Conservation (phyloP, 2,329 filamentous ascomycete species). For the Cucurbitaria berberidis region DNA sequence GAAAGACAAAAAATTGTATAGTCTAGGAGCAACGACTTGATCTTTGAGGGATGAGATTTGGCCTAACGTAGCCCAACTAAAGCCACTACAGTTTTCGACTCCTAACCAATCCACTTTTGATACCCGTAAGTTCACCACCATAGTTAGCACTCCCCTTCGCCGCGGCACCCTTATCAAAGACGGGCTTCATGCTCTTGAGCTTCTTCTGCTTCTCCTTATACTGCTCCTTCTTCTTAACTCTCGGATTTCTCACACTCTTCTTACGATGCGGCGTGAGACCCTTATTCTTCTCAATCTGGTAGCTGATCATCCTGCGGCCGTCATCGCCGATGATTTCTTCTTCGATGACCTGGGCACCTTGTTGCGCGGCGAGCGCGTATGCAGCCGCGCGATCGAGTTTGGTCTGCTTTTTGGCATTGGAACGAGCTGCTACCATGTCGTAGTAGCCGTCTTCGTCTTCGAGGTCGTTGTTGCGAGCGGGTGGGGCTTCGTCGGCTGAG, state of each 20-base stretch:
- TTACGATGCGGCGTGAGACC: conserved; percentile 85
- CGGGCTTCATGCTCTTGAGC: conserved; percentile 80
- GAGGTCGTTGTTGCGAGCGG: conserved; percentile 48
- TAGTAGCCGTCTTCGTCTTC: conserved; percentile 79
- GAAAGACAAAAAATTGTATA: neutral
- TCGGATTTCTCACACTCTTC: conserved; percentile 93
- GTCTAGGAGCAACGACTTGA: neutral
- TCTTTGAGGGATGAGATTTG: neutral
- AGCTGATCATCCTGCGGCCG: conserved; percentile 90
- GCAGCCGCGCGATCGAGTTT: conserved; percentile 72
- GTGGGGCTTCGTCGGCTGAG: conserved; percentile 65
- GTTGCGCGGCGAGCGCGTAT: conserved; percentile 60
- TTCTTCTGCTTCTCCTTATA: conserved; percentile 98
- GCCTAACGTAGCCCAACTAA: neutral
- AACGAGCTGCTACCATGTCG: conserved; percentile 77
- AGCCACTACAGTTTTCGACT: conserved; percentile 78
- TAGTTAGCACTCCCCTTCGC: conserved; percentile 71
- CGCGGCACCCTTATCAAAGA: conserved; percentile 76
- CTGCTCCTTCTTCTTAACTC: conserved; percentile 98
- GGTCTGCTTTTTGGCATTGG: conserved; percentile 71
- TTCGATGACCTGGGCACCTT: conserved; percentile 67
- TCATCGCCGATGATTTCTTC: conserved; percentile 76
- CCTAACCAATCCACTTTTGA: conserved; percentile 92
- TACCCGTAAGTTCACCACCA: conserved; percentile 89
- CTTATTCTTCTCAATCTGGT: conserved; percentile 97